Evolutionary conservation across 2,329 filamentous ascomycete species (phyloP), one percentile per base, ranked within the genome.

Genomic region (Sclerotinia nivalis): DNA sequence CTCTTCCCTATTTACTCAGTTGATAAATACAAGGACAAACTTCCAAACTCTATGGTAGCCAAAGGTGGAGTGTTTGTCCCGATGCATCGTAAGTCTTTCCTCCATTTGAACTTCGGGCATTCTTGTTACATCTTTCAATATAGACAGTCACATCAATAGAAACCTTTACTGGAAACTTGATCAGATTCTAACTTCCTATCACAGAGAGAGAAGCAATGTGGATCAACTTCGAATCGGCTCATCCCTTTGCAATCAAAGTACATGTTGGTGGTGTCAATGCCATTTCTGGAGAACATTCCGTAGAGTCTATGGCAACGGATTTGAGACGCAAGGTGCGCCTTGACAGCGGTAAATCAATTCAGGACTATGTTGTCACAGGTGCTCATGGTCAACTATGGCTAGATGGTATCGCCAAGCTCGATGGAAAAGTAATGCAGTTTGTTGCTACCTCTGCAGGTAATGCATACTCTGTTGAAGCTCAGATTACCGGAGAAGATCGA

Each of bases 51-150:
- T 6, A 80, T 84, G 74, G 74, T 71, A 0, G 72, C 70, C 1
- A 83, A 83, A 70, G 81, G 81, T 4, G 83, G 84, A 1, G 61
- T 83, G 0, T 82, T 85, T 72, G 76, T 85, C 7, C 81, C 83
- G 0, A 84, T 86, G 78, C 80, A 84, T 72, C 60, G 71, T 72
- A 49, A 52, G 72, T 60, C 12, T 40, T 45, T 43, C 10, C 15
- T 18, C 5, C 7, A 10, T 76, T 34, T 34, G 34, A 34, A 52
- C 13, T 28, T 60, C 6, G 45, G 0, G 13, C 15, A 9, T 28
- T 6, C 25, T 18, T 18, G 25, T 31, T 25, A 13, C 25, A 4
- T 28, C 15, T 28, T 31, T 55, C 15, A 7, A 34, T 55, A 55
- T 31, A 34, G 1, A 22, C 18, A 20, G 6, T 18, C 25, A 28